These are phyloP conservation scores for Fusarium humuli DNA, from an alignment of 2,329 filamentous ascomycete species.

Conservation along the genomic window DNA sequence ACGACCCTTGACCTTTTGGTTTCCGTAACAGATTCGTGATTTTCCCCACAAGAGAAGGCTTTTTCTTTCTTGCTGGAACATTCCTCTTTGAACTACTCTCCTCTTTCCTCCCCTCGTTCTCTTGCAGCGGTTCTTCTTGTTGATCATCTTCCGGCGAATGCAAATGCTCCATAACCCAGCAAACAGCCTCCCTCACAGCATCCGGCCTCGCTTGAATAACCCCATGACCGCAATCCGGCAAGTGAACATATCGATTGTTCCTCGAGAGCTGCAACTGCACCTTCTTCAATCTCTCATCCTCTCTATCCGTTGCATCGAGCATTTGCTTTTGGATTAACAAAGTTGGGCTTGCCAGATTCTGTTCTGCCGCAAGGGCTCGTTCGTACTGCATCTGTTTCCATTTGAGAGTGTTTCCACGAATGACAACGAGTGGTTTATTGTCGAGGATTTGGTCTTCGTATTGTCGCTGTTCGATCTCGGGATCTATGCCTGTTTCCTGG, in stretches of 20 bases:
- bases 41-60: neutral
- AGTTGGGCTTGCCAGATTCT: neutral
- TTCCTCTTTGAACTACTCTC: neutral
- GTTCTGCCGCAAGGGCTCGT: slow-evolving; percentile 9
- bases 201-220: slow-evolving; percentile 33
- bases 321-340: slow-evolving; percentile 25
- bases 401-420: slow-evolving; percentile 40
- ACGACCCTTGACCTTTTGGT: neutral
- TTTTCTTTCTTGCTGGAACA: neutral
- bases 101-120: accelerated
- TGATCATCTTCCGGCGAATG: accelerated
- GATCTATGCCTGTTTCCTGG: slow-evolving; percentile 35
- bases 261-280: slow-evolving; percentile 31
- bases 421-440: slow-evolving; percentile 32
- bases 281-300: slow-evolving; percentile 40
- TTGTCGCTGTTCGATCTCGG: slow-evolving; percentile 24
- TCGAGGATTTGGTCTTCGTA: slow-evolving; percentile 24
- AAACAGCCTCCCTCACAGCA: slow-evolving; percentile 22
- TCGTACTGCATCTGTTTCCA: slow-evolving; percentile 33
- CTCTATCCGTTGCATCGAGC: slow-evolving; percentile 25
- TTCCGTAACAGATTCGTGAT: neutral
- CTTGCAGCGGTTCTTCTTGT: accelerated
- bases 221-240: slow-evolving; percentile 36
- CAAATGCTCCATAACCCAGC: slow-evolving; percentile 34
- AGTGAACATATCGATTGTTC: slow-evolving; percentile 33